These are phyloP conservation scores for Gracilaria vermiculophylla DNA, from an alignment of 23 red algal species.

Conservation along the genomic window DNA sequence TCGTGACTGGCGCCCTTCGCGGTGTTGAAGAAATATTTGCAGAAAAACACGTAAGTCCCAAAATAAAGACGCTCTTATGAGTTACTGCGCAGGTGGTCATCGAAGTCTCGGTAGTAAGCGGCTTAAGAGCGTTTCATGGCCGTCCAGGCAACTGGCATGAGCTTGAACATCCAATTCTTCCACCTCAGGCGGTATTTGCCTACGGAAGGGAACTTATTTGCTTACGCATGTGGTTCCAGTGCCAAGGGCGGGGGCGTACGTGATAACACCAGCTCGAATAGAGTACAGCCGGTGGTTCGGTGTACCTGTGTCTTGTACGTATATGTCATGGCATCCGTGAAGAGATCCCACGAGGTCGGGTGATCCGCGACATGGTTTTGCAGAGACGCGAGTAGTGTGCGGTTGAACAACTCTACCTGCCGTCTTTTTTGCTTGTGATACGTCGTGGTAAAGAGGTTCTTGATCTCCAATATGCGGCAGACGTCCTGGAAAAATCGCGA, in stretches of 20 bases:
- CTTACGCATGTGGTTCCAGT: neutral
- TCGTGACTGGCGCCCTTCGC: neutral
- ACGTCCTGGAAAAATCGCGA: no score
- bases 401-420: conserved; percentile 30
- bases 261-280: neutral
- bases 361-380: neutral
- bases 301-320: no score
- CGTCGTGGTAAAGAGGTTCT: conserved; percentile 15
- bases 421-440: conserved; percentile 10
- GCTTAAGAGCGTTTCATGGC: neutral
- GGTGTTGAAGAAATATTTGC: neutral
- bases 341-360: neutral
- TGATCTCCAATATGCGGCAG: neutral
- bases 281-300: no score
- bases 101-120: neutral
- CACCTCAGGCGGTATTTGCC: no score
- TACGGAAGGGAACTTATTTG: no score
- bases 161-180: neutral
- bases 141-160: neutral
- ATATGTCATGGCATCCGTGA: no score
- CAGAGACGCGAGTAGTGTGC: neutral
- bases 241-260: neutral
- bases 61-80: neutral
- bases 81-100: neutral
- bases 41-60: neutral